Percentiles rank a stretch among this genome's conserved stretches.
phyloP scores from a whole-genome alignment of 306 rosid genomes.

The Aeschynomene evenia region DNA sequence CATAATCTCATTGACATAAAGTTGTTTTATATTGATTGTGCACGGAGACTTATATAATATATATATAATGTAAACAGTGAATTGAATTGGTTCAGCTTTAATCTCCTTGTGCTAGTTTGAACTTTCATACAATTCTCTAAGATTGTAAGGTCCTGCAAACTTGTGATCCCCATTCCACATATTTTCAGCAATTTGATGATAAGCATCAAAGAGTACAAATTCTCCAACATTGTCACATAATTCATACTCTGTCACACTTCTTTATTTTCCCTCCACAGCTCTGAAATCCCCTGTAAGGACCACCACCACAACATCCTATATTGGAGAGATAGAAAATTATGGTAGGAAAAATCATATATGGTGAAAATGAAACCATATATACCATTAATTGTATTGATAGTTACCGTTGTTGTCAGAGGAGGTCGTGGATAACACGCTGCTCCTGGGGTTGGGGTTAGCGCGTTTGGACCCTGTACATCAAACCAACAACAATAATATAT shows the following conservation, averaged over 20 bases:
- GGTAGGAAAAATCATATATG: too few relatives aligned
- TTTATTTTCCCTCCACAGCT: conserved; percentile 55
- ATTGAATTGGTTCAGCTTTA: background rate
- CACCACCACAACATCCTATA: conserved; percentile 50
- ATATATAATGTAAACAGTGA: too few relatives aligned
- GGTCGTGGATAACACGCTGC: conserved; percentile 66
- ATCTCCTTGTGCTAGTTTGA: background rate
- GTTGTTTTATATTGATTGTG: too few relatives aligned
- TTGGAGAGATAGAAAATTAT: too few relatives aligned
- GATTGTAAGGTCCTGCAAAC: conserved; percentile 37
- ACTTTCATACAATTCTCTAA: conserved; percentile 31
- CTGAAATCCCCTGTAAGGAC: conserved; percentile 42
- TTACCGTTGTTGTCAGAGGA: conserved; percentile 58
- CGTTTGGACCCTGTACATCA: conserved; percentile 55
- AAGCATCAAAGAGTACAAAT: conserved; percentile 43
- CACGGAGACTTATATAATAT: too few relatives aligned
- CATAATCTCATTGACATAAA: too few relatives aligned
- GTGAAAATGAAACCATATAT: too few relatives aligned
- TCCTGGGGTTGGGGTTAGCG: conserved; percentile 55
- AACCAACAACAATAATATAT: too few relatives aligned
- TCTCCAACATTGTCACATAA: conserved; percentile 39
- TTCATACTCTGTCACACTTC: conserved; percentile 30
- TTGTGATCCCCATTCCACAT: conserved; percentile 38
- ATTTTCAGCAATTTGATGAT: conserved; percentile 25
- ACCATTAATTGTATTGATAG: background rate